Percentiles rank a stretch among this genome's conserved stretches.
phyloP scores from a whole-genome alignment of 805 yeast genomes.

The Ogataea haglerorum region DNA sequence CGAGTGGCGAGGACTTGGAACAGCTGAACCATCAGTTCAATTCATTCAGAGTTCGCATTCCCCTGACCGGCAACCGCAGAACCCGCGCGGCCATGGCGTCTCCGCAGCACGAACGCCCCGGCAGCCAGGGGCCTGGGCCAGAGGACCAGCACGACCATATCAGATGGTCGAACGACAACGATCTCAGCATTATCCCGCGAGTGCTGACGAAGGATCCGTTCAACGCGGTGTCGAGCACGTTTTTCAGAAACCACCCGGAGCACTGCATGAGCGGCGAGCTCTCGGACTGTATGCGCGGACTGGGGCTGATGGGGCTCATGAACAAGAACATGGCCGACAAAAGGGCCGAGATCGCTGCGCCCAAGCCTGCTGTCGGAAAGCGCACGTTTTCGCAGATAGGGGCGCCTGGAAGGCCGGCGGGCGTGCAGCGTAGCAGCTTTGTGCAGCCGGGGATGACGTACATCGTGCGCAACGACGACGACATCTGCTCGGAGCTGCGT shows the following conservation, averaged over 20 bases:
- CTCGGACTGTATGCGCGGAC: conserved; percentile 19
- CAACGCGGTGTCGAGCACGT: conserved; percentile 20
- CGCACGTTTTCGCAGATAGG: conserved; percentile 20
- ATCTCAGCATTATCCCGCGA: conserved; percentile 25
- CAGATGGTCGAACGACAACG: conserved; percentile 25
- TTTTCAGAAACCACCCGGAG: conserved; percentile 27
- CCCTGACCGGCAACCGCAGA: conserved; percentile 12
- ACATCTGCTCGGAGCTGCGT: conserved; percentile 15
- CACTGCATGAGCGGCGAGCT: conserved; percentile 20
- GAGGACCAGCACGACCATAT: conserved; percentile 20
- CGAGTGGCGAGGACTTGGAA: conserved; percentile 10
- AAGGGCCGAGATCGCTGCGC: conserved; percentile 5
- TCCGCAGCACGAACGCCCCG: background rate
- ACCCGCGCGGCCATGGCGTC: conserved; percentile 8
- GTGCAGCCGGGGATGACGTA: conserved; percentile 26
- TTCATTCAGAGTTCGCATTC: conserved; percentile 19
- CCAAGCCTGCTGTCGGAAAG: conserved; percentile 12
- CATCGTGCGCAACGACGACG: conserved; percentile 13
- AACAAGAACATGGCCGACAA: conserved; percentile 24
- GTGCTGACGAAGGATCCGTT: conserved; percentile 17
- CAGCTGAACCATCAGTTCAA: conserved; percentile 18
- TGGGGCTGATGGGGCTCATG: conserved; percentile 27
- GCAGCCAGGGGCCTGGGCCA: too few relatives aligned
- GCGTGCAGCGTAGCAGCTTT: conserved; percentile 21
- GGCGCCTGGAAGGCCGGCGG: background rate